phyloP scores from a whole-genome alignment of 306 rosid species.

The Prunus campanulata region DNA sequence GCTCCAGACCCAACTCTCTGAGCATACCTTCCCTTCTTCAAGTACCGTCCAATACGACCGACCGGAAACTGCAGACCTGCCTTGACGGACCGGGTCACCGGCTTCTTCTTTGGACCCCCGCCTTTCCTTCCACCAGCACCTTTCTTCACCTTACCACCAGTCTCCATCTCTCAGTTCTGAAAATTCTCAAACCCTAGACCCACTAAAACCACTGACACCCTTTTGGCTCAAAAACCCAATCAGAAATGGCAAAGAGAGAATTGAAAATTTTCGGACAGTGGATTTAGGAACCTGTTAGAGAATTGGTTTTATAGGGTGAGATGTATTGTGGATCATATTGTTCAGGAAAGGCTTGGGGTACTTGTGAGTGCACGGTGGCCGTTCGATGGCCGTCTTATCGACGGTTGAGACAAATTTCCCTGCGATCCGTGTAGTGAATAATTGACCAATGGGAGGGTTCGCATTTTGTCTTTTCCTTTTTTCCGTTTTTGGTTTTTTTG shows the following conservation, averaged over 20 bases:
- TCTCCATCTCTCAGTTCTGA: conserved; percentile 37
- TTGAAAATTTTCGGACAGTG: not conserved
- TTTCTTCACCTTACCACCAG: conserved; percentile 52
- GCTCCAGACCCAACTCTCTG: conserved; percentile 68
- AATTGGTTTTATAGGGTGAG: conserved; percentile 27
- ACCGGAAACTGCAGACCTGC: conserved; percentile 81
- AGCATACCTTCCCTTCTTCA: conserved; percentile 66
- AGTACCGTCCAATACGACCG: conserved; percentile 70
- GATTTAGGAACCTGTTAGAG: not conserved
- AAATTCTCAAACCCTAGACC: not conserved
- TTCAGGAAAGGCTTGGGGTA: not conserved
- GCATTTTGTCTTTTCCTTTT: not conserved
- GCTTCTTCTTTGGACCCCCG: conserved; percentile 74
- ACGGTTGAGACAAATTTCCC: conserved; percentile 12
- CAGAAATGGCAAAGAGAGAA: not conserved
- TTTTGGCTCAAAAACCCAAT: not conserved
- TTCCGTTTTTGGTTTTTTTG: not conserved
- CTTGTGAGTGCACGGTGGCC: not conserved
- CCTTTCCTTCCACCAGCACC: conserved; percentile 69
- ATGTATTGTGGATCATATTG: not conserved
- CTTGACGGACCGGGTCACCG: conserved; percentile 57
- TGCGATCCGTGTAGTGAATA: conserved; percentile 39
- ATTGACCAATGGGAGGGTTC: conserved; percentile 35
- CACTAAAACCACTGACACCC: not conserved
- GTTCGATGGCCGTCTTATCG: conserved; percentile 41